Percentiles rank a stretch among this genome's conserved stretches.
Conservation (phyloP, 139 green algal genomes). For the Chlamydomonas applanata region DNA sequence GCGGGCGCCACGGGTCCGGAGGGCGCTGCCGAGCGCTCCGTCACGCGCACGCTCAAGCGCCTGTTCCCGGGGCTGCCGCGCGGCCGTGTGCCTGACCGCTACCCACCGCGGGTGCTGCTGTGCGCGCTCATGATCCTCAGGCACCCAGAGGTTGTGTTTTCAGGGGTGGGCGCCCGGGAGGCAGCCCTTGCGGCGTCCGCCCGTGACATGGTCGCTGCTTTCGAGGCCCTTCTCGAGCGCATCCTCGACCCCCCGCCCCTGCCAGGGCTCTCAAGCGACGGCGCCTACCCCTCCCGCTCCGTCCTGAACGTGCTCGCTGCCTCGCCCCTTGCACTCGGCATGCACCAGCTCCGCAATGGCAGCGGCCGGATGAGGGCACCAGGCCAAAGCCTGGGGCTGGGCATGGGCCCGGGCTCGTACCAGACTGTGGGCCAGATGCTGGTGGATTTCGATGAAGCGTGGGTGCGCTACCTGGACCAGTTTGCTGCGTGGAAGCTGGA, state of each 20-base stretch:
- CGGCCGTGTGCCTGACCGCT: constrained; percentile 52
- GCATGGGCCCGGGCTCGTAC: neutral
- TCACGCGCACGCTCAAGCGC: constrained; percentile 25
- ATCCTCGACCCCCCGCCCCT: constrained; percentile 34
- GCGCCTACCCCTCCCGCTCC: neutral
- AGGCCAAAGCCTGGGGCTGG: too few species aligned
- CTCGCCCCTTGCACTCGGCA: constrained; percentile 18
- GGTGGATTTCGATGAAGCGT: constrained; percentile 74
- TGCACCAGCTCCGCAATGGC: constrained; percentile 4
- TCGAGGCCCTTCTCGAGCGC: constrained; percentile 65
- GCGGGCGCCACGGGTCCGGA: neutral
- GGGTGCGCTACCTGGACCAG: constrained; percentile 88
- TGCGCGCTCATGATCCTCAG: constrained; percentile 84
- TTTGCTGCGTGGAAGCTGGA: constrained; percentile 90
- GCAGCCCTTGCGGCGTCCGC: constrained; percentile 46
- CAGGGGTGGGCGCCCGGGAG: constrained; percentile 38
- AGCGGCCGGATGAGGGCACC: neutral
- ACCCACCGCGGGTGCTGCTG: constrained; percentile 83
- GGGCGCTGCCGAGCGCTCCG: constrained; percentile 2
- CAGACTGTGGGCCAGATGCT: constrained; percentile 30
- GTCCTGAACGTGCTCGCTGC: neutral
- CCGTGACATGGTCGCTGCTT: constrained; percentile 52
- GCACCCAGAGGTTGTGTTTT: constrained; percentile 60
- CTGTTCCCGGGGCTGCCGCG: constrained; percentile 33
- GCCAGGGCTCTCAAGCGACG: too few species aligned